phyloP scores from a whole-genome alignment of 495 filamentous ascomycete genomes.

The Daldinia childiae region DNA sequence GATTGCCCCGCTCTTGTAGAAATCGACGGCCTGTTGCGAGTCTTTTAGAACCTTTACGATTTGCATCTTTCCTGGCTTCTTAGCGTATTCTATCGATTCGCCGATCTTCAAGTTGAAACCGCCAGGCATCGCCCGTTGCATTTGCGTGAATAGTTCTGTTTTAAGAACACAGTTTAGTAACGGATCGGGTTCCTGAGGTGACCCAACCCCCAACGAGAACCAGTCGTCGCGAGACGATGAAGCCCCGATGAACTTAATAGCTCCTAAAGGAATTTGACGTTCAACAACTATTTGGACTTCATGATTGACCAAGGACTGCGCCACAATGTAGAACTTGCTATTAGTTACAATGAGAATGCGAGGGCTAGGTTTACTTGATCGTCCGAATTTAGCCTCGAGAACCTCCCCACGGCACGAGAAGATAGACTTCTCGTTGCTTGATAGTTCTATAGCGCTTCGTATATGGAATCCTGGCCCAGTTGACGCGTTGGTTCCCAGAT shows the following conservation, averaged over 20 bases:
- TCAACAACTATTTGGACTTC: conserved; percentile 84
- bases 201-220: conserved; percentile 91
- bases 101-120: conserved; percentile 83
- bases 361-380: conserved; percentile 91
- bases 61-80: conserved; percentile 95
- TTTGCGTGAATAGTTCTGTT: conserved; percentile 95
- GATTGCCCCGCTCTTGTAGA: conserved; percentile 92
- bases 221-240: conserved; percentile 91
- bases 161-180: conserved; percentile 93
- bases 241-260: conserved; percentile 83
- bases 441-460: conserved; percentile 69
- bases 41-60: conserved; percentile 91
- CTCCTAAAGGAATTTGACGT: conserved; percentile 79
- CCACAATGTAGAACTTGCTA: conserved; percentile 85
- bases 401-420: conserved; percentile 93
- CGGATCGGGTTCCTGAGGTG: conserved; percentile 88
- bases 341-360: conserved; percentile 86
- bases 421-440: conserved; percentile 73
- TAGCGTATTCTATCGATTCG: conserved; percentile 91
- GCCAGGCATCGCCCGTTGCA: conserved; percentile 77
- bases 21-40: conserved; percentile 74
- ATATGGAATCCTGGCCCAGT: conserved; percentile 86
- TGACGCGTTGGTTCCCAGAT: conserved; percentile 83
- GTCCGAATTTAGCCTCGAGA: conserved; percentile 90
- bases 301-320: conserved; percentile 82